A percentile compares a stretch with the other conserved stretches of the same genome.
These are phyloP conservation scores for Achaetomiella virescens DNA, from an alignment of 495 filamentous ascomycete species.

Conservation along the genomic window DNA sequence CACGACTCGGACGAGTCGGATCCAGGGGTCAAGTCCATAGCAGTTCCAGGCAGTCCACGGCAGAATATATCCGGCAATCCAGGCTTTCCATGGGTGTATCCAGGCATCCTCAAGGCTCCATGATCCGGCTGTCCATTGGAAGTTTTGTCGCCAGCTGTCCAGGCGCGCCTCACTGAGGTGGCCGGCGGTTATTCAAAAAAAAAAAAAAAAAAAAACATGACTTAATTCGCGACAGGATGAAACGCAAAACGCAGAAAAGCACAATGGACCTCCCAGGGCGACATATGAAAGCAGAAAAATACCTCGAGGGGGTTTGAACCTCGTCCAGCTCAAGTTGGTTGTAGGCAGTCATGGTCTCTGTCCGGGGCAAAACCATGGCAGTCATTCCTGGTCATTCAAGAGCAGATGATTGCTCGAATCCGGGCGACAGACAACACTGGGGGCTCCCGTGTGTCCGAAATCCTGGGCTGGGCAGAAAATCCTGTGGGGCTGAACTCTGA, in stretches of 20 bases:
- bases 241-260: constrained; percentile 16
- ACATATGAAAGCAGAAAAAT: constrained; percentile 36
- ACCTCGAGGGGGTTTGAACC: constrained; percentile 50
- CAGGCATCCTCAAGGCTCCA: constrained; percentile 1
- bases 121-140: constrained; percentile 5
- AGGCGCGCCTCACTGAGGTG: constrained; percentile 24
- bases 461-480: constrained; percentile 22
- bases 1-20: constrained; percentile 16
- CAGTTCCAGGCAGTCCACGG: constrained; percentile 3
- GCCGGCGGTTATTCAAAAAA: constrained; percentile 1
- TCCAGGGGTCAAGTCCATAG: background rate
- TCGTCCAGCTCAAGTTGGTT: constrained; percentile 46
- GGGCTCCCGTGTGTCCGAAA: constrained; percentile 15
- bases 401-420: constrained; percentile 18
- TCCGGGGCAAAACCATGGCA: constrained; percentile 40
- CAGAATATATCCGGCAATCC: constrained; percentile 6
- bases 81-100: constrained; percentile 1
- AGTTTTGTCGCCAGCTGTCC: constrained; percentile 1
- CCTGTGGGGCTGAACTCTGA: constrained; percentile 21
- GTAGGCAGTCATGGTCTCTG: constrained; percentile 43
- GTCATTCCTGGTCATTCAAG: constrained; percentile 32
- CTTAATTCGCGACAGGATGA: constrained; percentile 22
- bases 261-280: constrained; percentile 30
- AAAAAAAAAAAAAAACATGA: constrained; percentile 23
- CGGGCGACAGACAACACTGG: constrained; percentile 15